These are phyloP conservation scores for Arxiozyma bovina DNA, from an alignment of 1,139 yeast genomes.

Conservation along the genomic window DNA sequence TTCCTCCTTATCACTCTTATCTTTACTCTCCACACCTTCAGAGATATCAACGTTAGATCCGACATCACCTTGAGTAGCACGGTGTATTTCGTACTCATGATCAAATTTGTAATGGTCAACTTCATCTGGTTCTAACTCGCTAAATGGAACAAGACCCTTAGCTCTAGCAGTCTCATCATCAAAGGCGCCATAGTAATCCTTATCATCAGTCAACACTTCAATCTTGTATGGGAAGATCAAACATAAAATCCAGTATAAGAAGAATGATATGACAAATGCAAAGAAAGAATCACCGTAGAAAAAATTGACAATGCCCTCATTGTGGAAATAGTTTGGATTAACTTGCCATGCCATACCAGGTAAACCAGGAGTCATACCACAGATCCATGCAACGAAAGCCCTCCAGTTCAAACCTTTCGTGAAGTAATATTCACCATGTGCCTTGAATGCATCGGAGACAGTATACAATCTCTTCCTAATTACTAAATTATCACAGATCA, in stretches of 20 bases:
- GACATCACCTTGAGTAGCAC: neutral
- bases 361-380: slow-evolving; percentile 37
- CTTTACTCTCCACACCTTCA: neutral
- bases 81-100: slow-evolving; percentile 1
- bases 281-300: slow-evolving; percentile 37
- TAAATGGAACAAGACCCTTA: slow-evolving; percentile 28
- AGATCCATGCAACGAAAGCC: slow-evolving; percentile 36
- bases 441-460: slow-evolving; percentile 33
- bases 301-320: slow-evolving; percentile 35
- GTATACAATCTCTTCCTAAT: slow-evolving; percentile 33
- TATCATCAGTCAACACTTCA: slow-evolving; percentile 31
- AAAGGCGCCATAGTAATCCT: slow-evolving; percentile 36
- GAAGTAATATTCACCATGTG: slow-evolving; percentile 36
- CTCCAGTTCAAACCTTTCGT: slow-evolving; percentile 38
- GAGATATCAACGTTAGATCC: neutral
- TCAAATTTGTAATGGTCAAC: slow-evolving; percentile 10
- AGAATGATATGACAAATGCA: slow-evolving; percentile 37
- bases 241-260: slow-evolving; percentile 33
- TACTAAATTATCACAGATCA: slow-evolving; percentile 37
- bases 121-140: slow-evolving; percentile 26
- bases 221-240: slow-evolving; percentile 34
- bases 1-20: neutral
- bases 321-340: slow-evolving; percentile 24
- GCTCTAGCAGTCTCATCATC: slow-evolving; percentile 32
- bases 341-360: slow-evolving; percentile 38